Percentiles rank a stretch among this genome's conserved stretches.
phyloP scores from a whole-genome alignment of 352 stramenopile species.

The Pythium periplocum region DNA sequence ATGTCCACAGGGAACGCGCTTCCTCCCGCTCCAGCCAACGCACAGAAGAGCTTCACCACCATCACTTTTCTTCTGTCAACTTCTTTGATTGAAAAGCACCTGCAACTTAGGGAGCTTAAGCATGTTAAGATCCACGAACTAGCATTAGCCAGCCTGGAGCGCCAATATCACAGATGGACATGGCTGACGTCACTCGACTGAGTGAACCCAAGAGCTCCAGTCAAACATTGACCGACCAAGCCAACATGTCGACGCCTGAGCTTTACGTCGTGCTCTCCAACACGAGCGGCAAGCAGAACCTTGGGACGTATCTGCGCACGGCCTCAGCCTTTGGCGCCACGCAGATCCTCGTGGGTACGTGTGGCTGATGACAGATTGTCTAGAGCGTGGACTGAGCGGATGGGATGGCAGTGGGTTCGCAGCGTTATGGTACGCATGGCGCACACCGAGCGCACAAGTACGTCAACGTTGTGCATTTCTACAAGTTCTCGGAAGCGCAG shows the following conservation, averaged over 20 bases:
- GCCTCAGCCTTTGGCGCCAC: conserved; percentile 65
- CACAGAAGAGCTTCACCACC: conserved; percentile 6
- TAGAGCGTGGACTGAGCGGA: no score
- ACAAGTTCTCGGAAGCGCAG: conserved; percentile 55
- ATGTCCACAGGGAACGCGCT: conserved; percentile 10
- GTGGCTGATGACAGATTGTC: no score
- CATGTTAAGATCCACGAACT: no score
- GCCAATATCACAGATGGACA: no score
- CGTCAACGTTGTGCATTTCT: conserved; percentile 66
- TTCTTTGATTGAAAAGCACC: no score
- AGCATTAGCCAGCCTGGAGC: no score
- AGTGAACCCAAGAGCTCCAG: no score
- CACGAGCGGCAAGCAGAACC: conserved; percentile 62
- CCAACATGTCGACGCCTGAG: conserved; percentile 13
- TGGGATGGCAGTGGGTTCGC: conserved; percentile 33
- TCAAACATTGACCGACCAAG: no score
- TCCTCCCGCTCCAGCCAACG: conserved; percentile 6
- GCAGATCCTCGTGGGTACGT: conserved; percentile 66
- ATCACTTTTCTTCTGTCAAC: neutral
- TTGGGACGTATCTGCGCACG: conserved; percentile 74
- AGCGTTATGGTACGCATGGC: conserved; percentile 75
- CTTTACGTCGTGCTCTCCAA: conserved; percentile 78
- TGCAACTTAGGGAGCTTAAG: no score
- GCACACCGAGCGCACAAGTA: conserved; percentile 79
- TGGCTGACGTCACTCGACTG: no score